A percentile compares a stretch with the other conserved stretches of the same genome.
Evolutionary conservation across 768 basidiomycete genomes (phyloP).

Genomic region (Guyanaporus albipodus): DNA sequence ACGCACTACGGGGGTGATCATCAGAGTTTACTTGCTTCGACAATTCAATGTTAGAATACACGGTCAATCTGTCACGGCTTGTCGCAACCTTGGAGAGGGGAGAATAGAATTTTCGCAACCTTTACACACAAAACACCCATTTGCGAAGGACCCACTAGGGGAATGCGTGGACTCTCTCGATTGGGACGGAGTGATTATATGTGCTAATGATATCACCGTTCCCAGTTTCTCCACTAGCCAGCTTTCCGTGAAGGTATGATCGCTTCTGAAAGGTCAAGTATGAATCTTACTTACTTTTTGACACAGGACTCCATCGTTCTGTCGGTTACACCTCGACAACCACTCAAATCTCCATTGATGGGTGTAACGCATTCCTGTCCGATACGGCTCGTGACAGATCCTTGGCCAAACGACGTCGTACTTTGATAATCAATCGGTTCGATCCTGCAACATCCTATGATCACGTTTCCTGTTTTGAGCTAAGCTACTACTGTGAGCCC

Average conservation of each 20-base stretch:
- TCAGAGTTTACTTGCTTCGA: slow-evolving; percentile 53
- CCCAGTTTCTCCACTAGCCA: slow-evolving; percentile 46
- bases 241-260: slow-evolving; percentile 48
- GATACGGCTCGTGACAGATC: slow-evolving; percentile 57
- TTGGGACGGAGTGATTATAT: slow-evolving; percentile 55
- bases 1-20: slow-evolving; percentile 15
- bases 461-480: not conserved
- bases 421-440: too few species aligned
- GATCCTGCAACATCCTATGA: too few species aligned
- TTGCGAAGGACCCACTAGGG: slow-evolving; percentile 9
- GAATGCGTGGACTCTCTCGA: slow-evolving; percentile 45
- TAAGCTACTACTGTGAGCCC: not conserved
- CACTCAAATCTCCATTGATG: slow-evolving; percentile 33
- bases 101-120: slow-evolving; percentile 44
- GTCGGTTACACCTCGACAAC: slow-evolving; percentile 40
- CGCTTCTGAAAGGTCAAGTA: not conserved
- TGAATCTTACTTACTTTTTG: not conserved
- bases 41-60: slow-evolving; percentile 40
- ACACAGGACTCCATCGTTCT: slow-evolving; percentile 58
- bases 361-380: slow-evolving; percentile 45
- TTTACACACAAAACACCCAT: slow-evolving; percentile 13
- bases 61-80: slow-evolving; percentile 6
- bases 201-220: slow-evolving; percentile 35
- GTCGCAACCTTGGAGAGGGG: slow-evolving; percentile 44
- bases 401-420: slow-evolving; percentile 33